A percentile compares a stretch with the other conserved stretches of the same genome.
These are phyloP conservation scores for Trichoderma sp. DNA, from an alignment of 2,329 filamentous ascomycete genomes.

Conservation along the genomic window DNA sequence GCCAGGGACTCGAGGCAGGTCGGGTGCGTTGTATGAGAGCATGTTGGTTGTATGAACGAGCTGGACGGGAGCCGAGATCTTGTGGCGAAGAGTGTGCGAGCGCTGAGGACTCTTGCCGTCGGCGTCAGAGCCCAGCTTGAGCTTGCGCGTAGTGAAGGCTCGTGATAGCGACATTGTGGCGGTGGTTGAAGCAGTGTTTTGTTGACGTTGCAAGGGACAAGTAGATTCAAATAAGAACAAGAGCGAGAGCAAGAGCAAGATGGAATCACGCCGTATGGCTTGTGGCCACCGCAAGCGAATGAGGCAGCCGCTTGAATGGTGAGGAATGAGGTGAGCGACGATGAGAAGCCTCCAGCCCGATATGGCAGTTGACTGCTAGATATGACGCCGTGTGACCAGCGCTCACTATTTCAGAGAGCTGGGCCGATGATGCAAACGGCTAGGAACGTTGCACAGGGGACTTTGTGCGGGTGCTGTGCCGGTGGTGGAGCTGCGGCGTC, in stretches of 20 bases:
- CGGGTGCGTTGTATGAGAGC: constrained; percentile 90
- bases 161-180: constrained; percentile 61
- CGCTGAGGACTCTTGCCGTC: constrained; percentile 48
- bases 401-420: constrained; percentile 9
- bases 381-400: constrained; percentile 22
- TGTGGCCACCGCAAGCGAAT: constrained; percentile 11
- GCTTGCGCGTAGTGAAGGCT: constrained; percentile 70
- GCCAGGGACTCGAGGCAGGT: constrained; percentile 57
- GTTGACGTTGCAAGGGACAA: constrained; percentile 4
- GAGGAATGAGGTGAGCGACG: background rate
- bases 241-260: background rate
- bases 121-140: constrained; percentile 53
- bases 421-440: constrained; percentile 18
- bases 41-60: constrained; percentile 94
- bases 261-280: constrained; percentile 9
- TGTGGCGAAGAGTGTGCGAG: constrained; percentile 51
- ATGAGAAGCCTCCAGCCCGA: constrained; percentile 21
- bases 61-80: constrained; percentile 86
- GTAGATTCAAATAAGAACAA: background rate
- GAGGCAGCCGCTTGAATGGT: background rate
- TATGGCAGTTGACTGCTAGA: constrained; percentile 22
- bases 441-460: constrained; percentile 23
- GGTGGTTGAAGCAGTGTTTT: constrained; percentile 12
- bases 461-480: constrained; percentile 1
- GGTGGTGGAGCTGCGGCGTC: background rate